These are phyloP conservation scores for Pyrenochaeta sp. DNA, from an alignment of 2,329 filamentous ascomycete species.

Conservation along the genomic window DNA sequence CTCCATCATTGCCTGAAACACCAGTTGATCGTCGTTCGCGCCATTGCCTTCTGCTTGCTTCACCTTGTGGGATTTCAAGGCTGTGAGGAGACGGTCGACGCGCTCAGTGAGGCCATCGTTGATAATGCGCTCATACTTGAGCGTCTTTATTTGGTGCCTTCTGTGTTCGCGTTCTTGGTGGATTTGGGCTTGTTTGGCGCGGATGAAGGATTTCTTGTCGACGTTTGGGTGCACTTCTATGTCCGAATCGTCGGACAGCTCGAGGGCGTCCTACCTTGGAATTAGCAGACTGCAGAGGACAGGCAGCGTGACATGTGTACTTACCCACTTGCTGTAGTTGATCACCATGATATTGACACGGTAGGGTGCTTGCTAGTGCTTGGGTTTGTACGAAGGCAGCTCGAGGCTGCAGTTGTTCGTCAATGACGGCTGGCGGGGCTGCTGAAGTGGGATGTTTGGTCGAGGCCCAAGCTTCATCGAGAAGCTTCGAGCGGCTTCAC, in stretches of 20 bases:
- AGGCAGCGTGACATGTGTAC: conserved; percentile 21
- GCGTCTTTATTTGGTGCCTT: conserved; percentile 85
- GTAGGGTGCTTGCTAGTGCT: neutral
- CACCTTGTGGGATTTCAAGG: conserved; percentile 76
- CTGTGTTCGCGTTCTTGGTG: conserved; percentile 88
- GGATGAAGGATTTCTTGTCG: conserved; percentile 97
- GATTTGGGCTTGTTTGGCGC: conserved; percentile 97
- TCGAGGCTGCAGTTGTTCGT: conserved; percentile 19
- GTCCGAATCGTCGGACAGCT: conserved; percentile 97
- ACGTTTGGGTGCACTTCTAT: conserved; percentile 99
- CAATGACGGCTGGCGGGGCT: conserved; percentile 23
- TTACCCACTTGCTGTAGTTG: conserved; percentile 77
- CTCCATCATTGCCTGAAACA: conserved; percentile 91
- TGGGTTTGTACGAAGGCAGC: conserved; percentile 5
- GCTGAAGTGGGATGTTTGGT: conserved; percentile 24
- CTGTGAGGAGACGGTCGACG: conserved; percentile 79
- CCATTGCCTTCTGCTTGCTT: conserved; percentile 39
- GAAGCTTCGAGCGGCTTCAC: conserved; percentile 37
- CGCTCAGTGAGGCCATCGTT: conserved; percentile 89
- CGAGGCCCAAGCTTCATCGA: conserved; percentile 19
- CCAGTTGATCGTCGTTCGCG: conserved; percentile 73
- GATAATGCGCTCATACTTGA: conserved; percentile 91
- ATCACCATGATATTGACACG: conserved; percentile 62
- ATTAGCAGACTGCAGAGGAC: neutral
- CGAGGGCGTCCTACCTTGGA: conserved; percentile 75